Evolutionary conservation across 2,329 filamentous ascomycete genomes (phyloP), one percentile per base, ranked within the genome.

Genomic region (Hymenoscyphus scutula): DNA sequence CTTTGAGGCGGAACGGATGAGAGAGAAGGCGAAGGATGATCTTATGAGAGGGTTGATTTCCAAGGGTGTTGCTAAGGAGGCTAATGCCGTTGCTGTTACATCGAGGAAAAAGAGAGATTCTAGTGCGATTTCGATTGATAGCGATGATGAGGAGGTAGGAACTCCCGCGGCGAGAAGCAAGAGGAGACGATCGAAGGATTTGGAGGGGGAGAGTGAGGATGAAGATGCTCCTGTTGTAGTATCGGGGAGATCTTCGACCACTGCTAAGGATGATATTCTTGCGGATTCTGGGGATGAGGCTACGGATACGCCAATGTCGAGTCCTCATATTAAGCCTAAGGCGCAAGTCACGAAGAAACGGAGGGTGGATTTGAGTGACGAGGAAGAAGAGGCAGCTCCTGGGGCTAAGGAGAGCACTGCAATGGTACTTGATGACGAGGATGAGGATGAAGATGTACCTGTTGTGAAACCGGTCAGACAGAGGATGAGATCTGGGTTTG

Each of bases 1-100:
- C 76, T 97, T 94, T 76, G 86, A 83, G 2, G 93, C 97, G 76
- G 86, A 88, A 74, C 78, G 82, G 67, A 80, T 89, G 64, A 81
- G 90, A 56, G 81, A 85, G 66, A 82, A 82, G 58, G 61, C 64
- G 5, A 74, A 72, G 10, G 65, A 69, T 25, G 38, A 60, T 17
- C 69, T 69, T 25, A 71, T 74, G 71, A 72, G 73, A 51, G 69
- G 68, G 19, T 56, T 74, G 19, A 61, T 74, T 30, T 56, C 64
- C 32, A 67, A 69, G 5, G 69, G 65, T 5, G 65, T 68, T 34
- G 17, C 59, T 59, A 66, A 63, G 58, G 56, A 63, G 32, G 61
- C 45, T 23, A 17, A n/a, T 13, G 37, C n/a, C 23, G 29, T 37
- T 13, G 11, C 13, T 13, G 62, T 37, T 11, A 61, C n/a, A n/a